Evolutionary conservation across 495 filamentous ascomycete species (phyloP), one percentile per base, ranked within the genome.

Genomic region (Podospora pseudocomata): DNA sequence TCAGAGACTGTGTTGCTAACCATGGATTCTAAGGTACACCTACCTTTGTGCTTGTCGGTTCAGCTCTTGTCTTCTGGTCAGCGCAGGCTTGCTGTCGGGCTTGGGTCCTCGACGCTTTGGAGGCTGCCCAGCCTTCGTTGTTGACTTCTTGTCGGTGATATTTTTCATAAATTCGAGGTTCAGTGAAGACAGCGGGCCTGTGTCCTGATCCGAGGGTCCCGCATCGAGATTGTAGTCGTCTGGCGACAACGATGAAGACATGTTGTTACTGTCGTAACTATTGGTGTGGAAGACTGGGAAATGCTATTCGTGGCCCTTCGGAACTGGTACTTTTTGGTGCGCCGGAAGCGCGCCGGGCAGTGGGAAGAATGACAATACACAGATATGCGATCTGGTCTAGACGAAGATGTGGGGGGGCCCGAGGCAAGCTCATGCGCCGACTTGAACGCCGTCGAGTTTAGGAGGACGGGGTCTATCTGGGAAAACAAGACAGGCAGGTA

Each of bases 41-140:
- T 88, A 95, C 94, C 94, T 89, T 78, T 99, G 95, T 30, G 95
- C 95, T 81, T 97, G 94, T 65, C 95, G 87, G 75, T 99, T 99
- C 60, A 97, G 80, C 75, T 99, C 95, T 74, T 99, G 95, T 60
- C 94, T 86, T 54, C 94, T 84, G n/a, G 94, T 99, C 71, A 96
- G 79, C 60, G 95, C 93, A 4, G 95, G 95, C 73, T 97, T 97
- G 81, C 92, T 96, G 77, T 98, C 95, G 28, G 95, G 95, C 73
- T 99, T 99, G 0, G 95, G 95, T 2, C 95, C 95, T 73, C 95
- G 86, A 66, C 91, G 87, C 80, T 99, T 99, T 4, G 92, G 88
- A 26, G 91, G 83, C 71, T 95, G 88, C 18, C 94, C 94, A 85
- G 96, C 94, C 89, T 75, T 44, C 18, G 55, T 63, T 55, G 72